These are phyloP conservation scores for Pneumocystis murina DNA, from an alignment of 1,139 yeast genomes.

Conservation along the genomic window DNA sequence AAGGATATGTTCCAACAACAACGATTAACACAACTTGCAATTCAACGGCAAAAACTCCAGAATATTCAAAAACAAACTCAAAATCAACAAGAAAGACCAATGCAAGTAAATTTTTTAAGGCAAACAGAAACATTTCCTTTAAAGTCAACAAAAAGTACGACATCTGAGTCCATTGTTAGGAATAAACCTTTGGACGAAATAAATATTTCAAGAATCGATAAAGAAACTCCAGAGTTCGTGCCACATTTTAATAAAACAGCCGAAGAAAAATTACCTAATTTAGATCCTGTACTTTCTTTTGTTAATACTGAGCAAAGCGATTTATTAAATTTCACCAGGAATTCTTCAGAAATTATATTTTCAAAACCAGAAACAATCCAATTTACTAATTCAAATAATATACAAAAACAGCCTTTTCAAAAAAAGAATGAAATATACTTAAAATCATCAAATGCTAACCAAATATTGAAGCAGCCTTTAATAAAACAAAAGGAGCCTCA, in stretches of 20 bases:
- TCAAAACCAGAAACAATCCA: not conserved
- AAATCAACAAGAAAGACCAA: not conserved
- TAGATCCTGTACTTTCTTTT: not conserved
- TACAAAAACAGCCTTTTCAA: not conserved
- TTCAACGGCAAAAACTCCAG: not conserved
- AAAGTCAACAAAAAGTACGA: not conserved
- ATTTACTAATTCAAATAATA: not conserved
- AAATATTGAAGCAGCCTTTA: not conserved
- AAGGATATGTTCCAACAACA: constrained; percentile 12
- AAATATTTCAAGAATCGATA: not conserved
- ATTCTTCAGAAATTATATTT: not conserved
- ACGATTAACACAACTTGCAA: constrained; percentile 8
- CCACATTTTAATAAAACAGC: not conserved
- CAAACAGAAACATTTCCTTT: not conserved
- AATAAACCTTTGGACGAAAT: not conserved
- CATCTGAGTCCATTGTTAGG: not conserved
- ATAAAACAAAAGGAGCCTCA: constrained; percentile 11
- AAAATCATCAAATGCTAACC: not conserved
- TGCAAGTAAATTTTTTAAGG: not conserved
- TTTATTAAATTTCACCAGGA: not conserved
- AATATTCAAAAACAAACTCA: not conserved
- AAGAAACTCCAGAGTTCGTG: not conserved
- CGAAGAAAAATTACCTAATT: not conserved
- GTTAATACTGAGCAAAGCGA: not conserved
- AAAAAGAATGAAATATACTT: not conserved